Conservation (phyloP, 2,329 filamentous ascomycete species). For the Nemania sp. region DNA sequence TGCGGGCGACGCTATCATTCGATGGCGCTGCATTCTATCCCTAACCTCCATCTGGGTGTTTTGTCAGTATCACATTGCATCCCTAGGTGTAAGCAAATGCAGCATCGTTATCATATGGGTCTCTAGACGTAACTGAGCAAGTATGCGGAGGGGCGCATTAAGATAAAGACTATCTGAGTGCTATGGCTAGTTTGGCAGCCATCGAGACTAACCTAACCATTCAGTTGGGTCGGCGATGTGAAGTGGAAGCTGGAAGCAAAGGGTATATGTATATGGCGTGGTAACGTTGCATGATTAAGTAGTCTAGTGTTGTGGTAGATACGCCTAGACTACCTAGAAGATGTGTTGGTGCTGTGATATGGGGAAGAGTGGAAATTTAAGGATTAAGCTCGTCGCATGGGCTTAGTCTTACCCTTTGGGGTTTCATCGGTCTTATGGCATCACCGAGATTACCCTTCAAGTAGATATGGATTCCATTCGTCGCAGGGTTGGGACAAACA, state of each 20-base stretch:
- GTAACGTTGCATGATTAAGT: conserved; percentile 39
- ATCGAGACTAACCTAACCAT: background rate
- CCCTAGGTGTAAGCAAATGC: background rate
- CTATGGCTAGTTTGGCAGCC: background rate
- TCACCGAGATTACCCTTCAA: conserved; percentile 19
- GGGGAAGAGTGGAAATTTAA: conserved; percentile 14
- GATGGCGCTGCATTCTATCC: background rate
- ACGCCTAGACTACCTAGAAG: conserved; percentile 5
- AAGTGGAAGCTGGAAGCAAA: background rate
- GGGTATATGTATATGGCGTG: conserved; percentile 1
- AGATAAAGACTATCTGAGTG: conserved; percentile 18
- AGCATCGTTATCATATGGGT: conserved; percentile 8
- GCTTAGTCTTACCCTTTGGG: conserved; percentile 23
- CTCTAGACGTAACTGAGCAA: conserved; percentile 8
- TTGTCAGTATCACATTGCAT: background rate
- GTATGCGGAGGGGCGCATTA: background rate
- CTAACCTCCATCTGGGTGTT: background rate
- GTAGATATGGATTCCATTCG: conserved; percentile 10
- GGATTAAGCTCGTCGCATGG: conserved; percentile 19
- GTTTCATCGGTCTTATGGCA: conserved; percentile 28
- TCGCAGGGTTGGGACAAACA: conserved; percentile 5
- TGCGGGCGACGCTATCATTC: background rate
- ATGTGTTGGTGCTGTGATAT: conserved; percentile 23
- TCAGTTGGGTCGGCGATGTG: background rate
- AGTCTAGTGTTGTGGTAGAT: conserved; percentile 19